Evolutionary conservation across 2,329 filamentous ascomycete species (phyloP).

Genomic region (Neofusicoccum cordaticola): DNA sequence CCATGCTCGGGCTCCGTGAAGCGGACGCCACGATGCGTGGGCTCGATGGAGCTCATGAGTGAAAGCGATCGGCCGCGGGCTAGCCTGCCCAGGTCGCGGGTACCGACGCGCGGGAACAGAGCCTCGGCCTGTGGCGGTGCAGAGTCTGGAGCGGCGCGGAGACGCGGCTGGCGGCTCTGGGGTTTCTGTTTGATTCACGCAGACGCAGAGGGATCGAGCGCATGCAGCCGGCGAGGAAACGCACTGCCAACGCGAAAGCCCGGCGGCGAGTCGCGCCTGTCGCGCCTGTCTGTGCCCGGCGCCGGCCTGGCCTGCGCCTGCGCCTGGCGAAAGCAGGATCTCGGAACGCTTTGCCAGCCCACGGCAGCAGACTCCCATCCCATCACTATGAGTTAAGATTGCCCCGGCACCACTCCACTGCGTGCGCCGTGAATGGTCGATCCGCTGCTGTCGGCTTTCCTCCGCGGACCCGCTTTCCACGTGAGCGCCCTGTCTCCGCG

Average conservation of each 20-base stretch:
- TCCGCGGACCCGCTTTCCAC: constrained; percentile 3
- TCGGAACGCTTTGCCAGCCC: not conserved
- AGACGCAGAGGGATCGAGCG: not conserved
- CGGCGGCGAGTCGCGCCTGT: not conserved
- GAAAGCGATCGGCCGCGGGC: constrained; percentile 15
- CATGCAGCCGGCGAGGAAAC: constrained; percentile 8
- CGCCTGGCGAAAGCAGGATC: constrained; percentile 9
- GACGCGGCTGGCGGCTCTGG: not conserved
- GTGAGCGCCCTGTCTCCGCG: not conserved
- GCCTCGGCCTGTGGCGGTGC: constrained; percentile 16
- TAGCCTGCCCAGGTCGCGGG: constrained; percentile 8
- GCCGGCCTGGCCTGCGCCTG: not conserved
- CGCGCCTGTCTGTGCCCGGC: constrained; percentile 9
- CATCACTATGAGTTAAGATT: not conserved
- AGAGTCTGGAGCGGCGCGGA: not conserved
- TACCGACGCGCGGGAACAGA: constrained; percentile 15
- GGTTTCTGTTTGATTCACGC: constrained; percentile 13
- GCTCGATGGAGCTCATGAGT: constrained; percentile 16
- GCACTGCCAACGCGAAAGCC: constrained; percentile 6
- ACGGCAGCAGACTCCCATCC: not conserved
- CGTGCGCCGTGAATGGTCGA: not conserved
- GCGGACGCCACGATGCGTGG: constrained; percentile 25
- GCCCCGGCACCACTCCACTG: not conserved
- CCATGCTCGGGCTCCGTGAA: constrained; percentile 27
- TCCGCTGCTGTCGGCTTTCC: not conserved